phyloP scores from a whole-genome alignment of 108 stramenopile genomes.

The Skeletonema potamos region DNA sequence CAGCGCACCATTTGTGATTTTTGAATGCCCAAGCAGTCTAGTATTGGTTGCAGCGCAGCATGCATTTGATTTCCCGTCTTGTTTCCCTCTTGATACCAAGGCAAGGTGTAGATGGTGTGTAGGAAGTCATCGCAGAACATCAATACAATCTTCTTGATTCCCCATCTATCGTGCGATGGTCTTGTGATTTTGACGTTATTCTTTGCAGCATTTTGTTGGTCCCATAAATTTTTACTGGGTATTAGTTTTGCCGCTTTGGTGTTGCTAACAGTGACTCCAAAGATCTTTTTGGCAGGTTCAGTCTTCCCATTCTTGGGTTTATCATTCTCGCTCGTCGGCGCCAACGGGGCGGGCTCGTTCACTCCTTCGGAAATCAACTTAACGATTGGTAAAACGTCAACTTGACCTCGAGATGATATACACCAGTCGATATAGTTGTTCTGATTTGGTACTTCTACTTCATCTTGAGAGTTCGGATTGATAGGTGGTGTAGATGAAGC shows the following conservation, averaged over 20 bases:
- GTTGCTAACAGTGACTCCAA: background rate
- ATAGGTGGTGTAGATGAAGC: conserved; percentile 18
- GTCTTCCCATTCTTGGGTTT: conserved; percentile 20
- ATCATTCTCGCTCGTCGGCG: conserved; percentile 13
- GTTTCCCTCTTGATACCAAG: conserved; percentile 75
- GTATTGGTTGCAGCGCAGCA: conserved; percentile 74
- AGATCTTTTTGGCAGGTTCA: background rate
- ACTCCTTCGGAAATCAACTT: conserved; percentile 70
- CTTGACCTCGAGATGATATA: conserved; percentile 67
- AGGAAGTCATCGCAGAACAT: conserved; percentile 97
- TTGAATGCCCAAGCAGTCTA: conserved; percentile 57
- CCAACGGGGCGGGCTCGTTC: conserved; percentile 36
- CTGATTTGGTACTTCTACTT: conserved; percentile 7
- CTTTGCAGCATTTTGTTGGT: conserved; percentile 64
- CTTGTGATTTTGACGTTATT: conserved; percentile 87
- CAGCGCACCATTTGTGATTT: conserved; percentile 75
- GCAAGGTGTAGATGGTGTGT: conserved; percentile 83
- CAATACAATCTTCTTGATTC: conserved; percentile 94
- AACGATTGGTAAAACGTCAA: conserved; percentile 63
- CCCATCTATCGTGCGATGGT: conserved; percentile 96
- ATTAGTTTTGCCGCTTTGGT: conserved; percentile 6
- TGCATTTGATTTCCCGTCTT: conserved; percentile 46
- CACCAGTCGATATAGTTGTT: conserved; percentile 38
- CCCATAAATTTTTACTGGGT: conserved; percentile 70
- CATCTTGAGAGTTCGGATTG: conserved; percentile 1